These are phyloP conservation scores for Corymbia maculata DNA, from an alignment of 345 rosid genomes.

Conservation along the genomic window DNA sequence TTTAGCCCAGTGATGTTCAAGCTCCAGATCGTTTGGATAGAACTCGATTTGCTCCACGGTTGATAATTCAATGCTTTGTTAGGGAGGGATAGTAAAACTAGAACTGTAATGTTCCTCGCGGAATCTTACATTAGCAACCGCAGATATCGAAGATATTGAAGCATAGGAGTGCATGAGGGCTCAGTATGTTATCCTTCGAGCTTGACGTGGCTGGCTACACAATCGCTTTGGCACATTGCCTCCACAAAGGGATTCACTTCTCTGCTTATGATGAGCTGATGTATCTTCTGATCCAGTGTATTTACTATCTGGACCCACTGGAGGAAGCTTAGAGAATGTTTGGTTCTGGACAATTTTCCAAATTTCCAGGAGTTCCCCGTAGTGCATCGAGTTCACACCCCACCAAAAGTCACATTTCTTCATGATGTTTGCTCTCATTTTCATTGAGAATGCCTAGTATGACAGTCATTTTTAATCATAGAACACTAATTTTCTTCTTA, in stretches of 20 bases:
- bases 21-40: too few species aligned
- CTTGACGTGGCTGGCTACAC: constrained; percentile 86
- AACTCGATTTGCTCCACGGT: too few species aligned
- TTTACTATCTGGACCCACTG: not conserved
- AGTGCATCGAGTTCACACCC: not conserved
- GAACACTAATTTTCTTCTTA: not conserved
- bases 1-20: too few species aligned
- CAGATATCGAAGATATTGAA: too few species aligned
- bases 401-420: not conserved
- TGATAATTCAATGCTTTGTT: too few species aligned
- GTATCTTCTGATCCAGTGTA: constrained; percentile 79
- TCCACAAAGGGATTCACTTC: constrained; percentile 85
- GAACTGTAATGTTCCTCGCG: too few species aligned
- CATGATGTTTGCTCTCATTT: not conserved
- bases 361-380: not conserved
- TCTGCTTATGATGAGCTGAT: constrained; percentile 87
- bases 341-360: not conserved
- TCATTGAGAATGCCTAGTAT: not conserved
- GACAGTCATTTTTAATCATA: not conserved
- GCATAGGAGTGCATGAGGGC: too few species aligned
- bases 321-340: not conserved
- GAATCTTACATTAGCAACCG: too few species aligned
- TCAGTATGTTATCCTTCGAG: too few species aligned
- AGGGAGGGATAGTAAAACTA: too few species aligned
- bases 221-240: constrained; percentile 78